Percentiles rank a stretch among this genome's conserved stretches.
Evolutionary conservation across 345 rosid genomes (phyloP).

Genomic region (Microthlaspi erraticum): DNA sequence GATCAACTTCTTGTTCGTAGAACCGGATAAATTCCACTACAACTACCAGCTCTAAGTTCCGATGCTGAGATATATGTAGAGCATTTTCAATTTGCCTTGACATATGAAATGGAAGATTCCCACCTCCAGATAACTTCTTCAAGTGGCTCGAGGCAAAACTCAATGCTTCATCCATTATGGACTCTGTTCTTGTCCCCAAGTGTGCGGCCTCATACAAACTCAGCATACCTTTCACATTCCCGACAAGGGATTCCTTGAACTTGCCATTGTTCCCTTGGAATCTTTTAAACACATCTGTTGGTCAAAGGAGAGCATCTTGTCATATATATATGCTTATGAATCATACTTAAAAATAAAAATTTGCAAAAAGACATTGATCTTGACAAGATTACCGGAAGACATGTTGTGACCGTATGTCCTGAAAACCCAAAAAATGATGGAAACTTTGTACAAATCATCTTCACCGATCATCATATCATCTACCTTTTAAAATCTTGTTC

Average conservation of each 20-base stretch:
- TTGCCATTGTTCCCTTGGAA: constrained; percentile 43
- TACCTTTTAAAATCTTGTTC: background rate
- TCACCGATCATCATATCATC: background rate
- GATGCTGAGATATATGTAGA: constrained; percentile 18
- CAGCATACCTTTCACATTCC: constrained; percentile 46
- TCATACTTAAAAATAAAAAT: no score
- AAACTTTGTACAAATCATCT: background rate
- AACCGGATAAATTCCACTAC: constrained; percentile 4
- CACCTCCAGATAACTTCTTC: background rate
- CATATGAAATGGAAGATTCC: background rate
- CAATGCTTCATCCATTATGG: constrained; percentile 48
- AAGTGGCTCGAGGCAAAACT: constrained; percentile 31
- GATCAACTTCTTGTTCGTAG: constrained; percentile 30
- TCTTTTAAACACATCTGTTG: constrained; percentile 44
- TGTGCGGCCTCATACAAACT: constrained; percentile 52
- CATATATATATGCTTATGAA: no score
- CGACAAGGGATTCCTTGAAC: constrained; percentile 21
- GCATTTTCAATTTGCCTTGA: constrained; percentile 1
- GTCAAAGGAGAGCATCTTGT: no score
- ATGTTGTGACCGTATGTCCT: background rate
- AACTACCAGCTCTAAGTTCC: constrained; percentile 21
- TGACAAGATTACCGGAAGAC: background rate
- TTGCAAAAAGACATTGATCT: no score
- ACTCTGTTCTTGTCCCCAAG: constrained; percentile 39
- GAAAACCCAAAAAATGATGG: no score